These are phyloP conservation scores for Ophiocordyceps camponoti-floridani DNA, from an alignment of 2,329 filamentous ascomycete genomes.

Conservation along the genomic window DNA sequence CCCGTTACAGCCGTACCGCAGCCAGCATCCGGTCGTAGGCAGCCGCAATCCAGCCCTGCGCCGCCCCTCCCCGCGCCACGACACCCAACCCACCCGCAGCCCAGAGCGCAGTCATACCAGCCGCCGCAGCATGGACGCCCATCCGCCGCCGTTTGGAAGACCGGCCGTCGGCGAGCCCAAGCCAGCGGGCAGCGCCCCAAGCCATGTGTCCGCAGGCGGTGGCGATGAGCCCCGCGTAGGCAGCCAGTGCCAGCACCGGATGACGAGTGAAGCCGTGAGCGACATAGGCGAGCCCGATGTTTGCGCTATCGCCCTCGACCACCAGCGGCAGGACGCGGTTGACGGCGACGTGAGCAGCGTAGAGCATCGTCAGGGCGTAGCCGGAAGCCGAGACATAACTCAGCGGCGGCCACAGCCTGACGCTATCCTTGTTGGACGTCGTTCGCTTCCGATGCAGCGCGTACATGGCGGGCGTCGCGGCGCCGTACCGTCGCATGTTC, in stretches of 20 bases:
- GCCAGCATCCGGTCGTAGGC: constrained; percentile 54
- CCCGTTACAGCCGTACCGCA: constrained; percentile 10
- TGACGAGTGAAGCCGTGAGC: constrained; percentile 69
- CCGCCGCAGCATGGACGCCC: constrained; percentile 46
- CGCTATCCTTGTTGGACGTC: constrained; percentile 7
- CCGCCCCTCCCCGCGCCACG: constrained; percentile 52
- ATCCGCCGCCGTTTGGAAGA: constrained; percentile 30
- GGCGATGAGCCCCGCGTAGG: constrained; percentile 50
- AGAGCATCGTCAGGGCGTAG: constrained; percentile 47
- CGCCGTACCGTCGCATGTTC: constrained; percentile 59
- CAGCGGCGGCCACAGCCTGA: constrained; percentile 45
- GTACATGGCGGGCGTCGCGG: constrained; percentile 37
- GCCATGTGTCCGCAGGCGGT: constrained; percentile 60
- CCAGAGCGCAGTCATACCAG: constrained; percentile 49
- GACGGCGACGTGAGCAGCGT: constrained; percentile 54
- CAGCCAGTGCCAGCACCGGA: constrained; percentile 44
- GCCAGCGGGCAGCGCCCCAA: constrained; percentile 75
- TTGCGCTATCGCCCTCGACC: constrained; percentile 70
- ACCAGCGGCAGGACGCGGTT: constrained; percentile 61
- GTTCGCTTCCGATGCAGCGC: constrained; percentile 12
- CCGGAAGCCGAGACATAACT: constrained; percentile 56
- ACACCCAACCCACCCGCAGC: constrained; percentile 64
- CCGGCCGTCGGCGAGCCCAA: constrained; percentile 30
- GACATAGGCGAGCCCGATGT: constrained; percentile 69
- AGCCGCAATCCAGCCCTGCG: constrained; percentile 61